phyloP scores from a whole-genome alignment of 345 rosid species.

The Ceriops decandra region DNA sequence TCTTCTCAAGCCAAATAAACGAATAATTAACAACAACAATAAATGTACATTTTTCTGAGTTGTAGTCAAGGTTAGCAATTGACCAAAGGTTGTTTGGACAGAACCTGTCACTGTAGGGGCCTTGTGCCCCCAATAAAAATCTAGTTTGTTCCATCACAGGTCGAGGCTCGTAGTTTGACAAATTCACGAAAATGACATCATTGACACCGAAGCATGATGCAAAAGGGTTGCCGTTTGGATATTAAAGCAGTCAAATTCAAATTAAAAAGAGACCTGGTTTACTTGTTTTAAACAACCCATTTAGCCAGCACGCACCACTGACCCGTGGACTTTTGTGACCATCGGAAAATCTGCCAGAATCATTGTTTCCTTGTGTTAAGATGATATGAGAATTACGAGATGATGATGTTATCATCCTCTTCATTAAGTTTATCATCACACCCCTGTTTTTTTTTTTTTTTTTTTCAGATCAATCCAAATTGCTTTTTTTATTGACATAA shows the following conservation, averaged over 20 bases:
- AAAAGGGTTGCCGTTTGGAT: conserved; percentile 1
- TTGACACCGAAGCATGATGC: conserved; percentile 34
- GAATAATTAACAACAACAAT: too few relatives aligned
- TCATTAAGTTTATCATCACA: too few relatives aligned
- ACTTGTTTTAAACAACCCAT: background rate
- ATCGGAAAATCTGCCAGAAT: background rate
- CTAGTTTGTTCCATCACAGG: too few relatives aligned
- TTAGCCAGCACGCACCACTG: background rate
- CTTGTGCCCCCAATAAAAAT: background rate
- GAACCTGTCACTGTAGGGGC: background rate
- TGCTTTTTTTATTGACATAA: too few relatives aligned
- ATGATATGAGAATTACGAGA: conserved; percentile 26
- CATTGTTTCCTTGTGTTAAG: background rate
- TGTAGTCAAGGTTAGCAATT: background rate
- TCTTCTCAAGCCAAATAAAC: background rate
- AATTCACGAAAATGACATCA: conserved; percentile 26
- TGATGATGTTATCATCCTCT: conserved; percentile 20
- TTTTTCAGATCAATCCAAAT: background rate
- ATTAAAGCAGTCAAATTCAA: background rate
- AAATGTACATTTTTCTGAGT: too few relatives aligned
- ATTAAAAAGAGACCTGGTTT: too few relatives aligned
- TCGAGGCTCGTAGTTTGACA: too few relatives aligned
- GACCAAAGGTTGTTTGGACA: background rate
- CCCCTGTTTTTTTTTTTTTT: background rate
- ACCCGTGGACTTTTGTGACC: conserved; percentile 18